Base-by-base conservation (phyloP, 768 basidiomycete genomes). In the Podaxis rugospora region DNA sequence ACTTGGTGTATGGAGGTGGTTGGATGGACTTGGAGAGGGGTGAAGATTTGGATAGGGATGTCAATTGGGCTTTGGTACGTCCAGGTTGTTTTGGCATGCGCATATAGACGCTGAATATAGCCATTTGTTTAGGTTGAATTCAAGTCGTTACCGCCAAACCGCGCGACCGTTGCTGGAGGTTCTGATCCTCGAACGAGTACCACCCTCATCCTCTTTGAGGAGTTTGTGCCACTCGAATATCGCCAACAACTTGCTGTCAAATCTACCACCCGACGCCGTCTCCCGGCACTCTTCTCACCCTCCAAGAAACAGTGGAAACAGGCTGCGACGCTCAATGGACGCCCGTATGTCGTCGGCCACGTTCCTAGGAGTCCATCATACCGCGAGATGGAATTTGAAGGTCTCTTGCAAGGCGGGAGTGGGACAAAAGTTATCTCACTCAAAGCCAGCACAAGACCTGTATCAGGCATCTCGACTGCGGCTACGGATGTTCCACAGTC, bases 181-280 rank as follows among this genome's bases (percentile, higher is more conserved):
- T 63, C 65, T 1, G 92, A 95, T 68, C 92, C 92, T 0, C 82
- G 94, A n/a, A 88, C 83, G 1, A 77, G 86, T 0, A 79, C 84
- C 0, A 82, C 86, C 0, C 83, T 93, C 51, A 82, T 97, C 55
- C 75, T 98, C 5, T 95, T 93, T 64, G 95, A 99, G 73, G 97
- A 98, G 72, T 91, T 93, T 58, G 93, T 99, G 2, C 96, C 95
- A 0, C 75, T 84, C 40, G 95, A 94, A 69, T 94, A 93, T 67
- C 80, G 91, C 3, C 86, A 90, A 49, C 87, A 92, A 65, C 80
- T 95, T 5, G 84, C 85, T 5, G 76, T 80, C 14, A 78, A 82
- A 2, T 75, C 80, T 0, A 76, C 76, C 6, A 76, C 72, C 16
- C 80, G 86, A 14, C 78, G 82, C n/a, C 84, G 86, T 6, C 72